A percentile compares a stretch with the other conserved stretches of the same genome.
These are phyloP conservation scores for Schizothecium vesticola DNA, from an alignment of 495 filamentous ascomycete genomes.

Conservation along the genomic window DNA sequence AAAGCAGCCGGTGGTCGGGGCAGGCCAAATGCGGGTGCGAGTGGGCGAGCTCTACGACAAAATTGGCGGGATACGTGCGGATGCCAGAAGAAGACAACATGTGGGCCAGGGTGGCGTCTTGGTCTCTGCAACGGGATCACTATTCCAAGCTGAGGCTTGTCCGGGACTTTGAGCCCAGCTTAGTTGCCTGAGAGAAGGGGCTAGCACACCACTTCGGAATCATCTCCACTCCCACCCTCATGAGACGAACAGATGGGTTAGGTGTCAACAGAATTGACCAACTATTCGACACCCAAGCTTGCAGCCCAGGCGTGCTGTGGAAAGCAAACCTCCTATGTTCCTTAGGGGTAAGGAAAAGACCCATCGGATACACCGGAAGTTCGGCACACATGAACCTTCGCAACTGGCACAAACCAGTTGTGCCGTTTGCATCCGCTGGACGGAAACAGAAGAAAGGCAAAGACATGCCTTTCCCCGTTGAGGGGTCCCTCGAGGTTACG, in stretches of 20 bases:
- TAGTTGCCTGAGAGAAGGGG: neutral
- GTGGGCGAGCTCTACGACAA: neutral
- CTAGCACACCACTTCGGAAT: neutral
- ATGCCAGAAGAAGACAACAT: too few species aligned
- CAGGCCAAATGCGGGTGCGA: neutral
- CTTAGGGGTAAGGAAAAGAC: too few species aligned
- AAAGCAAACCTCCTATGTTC: too few species aligned
- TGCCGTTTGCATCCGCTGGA: neutral
- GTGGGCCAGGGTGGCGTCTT: neutral
- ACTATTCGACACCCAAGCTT: neutral
- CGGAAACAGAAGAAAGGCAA: neutral
- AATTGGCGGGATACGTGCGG: neutral
- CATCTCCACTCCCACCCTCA: neutral
- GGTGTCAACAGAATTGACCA: neutral
- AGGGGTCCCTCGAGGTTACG: constrained; percentile 4
- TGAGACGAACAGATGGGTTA: neutral
- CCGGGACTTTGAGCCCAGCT: neutral
- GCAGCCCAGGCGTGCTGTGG: too few species aligned
- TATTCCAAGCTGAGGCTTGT: neutral
- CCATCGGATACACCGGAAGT: neutral
- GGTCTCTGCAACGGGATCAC: neutral
- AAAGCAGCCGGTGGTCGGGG: neutral
- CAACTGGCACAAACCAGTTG: neutral
- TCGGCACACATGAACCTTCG: neutral
- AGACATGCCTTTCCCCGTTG: neutral